phyloP scores from a whole-genome alignment of 2,329 filamentous ascomycete species.

The Penicillium sp. region DNA sequence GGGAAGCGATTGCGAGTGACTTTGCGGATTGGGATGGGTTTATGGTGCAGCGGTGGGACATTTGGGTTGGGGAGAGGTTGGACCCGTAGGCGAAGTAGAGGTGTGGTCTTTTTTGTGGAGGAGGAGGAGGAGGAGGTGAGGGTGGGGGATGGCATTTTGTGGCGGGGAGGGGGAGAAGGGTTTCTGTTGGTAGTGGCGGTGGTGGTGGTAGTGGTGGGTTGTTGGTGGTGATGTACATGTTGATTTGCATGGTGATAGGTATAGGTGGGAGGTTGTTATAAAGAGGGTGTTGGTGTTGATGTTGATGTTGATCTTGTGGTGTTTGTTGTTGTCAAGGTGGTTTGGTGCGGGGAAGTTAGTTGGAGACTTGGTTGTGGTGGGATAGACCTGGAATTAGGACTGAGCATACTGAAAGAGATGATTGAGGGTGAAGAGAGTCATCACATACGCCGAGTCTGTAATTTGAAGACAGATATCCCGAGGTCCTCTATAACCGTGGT shows the following conservation, averaged over 20 bases:
- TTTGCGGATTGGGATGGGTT: constrained; percentile 41
- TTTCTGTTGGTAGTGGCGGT: constrained; percentile 11
- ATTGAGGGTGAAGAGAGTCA: neutral
- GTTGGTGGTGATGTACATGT: constrained; percentile 11
- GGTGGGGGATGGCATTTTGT: constrained; percentile 27
- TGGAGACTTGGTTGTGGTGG: neutral
- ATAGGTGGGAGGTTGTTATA: neutral
- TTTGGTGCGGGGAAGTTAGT: neutral
- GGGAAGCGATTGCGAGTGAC: constrained; percentile 47
- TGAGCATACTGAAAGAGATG: neutral
- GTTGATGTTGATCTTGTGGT: neutral
- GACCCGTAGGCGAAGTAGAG: constrained; percentile 55
- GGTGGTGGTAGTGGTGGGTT: neutral
- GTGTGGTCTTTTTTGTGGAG: constrained; percentile 30
- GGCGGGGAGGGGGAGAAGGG: constrained; percentile 8
- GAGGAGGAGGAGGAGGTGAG: constrained; percentile 19
- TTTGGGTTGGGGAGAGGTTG: constrained; percentile 51
- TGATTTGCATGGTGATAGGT: neutral
- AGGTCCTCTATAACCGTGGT: neutral
- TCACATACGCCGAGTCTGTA: neutral
- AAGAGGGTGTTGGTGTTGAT: no score
- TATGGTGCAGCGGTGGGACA: constrained; percentile 45
- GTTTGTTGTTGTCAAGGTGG: neutral
- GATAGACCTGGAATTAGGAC: neutral
- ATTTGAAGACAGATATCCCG: neutral